phyloP scores from a whole-genome alignment of 2,329 filamentous ascomycete species.

The Tolypocladium sp. region DNA sequence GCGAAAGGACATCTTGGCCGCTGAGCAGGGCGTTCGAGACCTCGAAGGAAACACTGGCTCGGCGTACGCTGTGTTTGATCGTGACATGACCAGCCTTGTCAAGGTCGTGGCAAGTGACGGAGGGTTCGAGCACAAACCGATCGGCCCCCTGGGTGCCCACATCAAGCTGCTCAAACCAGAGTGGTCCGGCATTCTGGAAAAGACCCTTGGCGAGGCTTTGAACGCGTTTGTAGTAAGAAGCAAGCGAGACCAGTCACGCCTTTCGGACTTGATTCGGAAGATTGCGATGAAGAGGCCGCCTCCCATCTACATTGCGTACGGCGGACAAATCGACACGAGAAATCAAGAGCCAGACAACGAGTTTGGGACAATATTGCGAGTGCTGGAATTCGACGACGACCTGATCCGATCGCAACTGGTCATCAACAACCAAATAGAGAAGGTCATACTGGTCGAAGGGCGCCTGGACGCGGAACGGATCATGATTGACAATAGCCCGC shows the following conservation, averaged over 20 bases:
- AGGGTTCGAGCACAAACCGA: conserved; percentile 60
- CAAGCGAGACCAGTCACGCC: conserved; percentile 62
- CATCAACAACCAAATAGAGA: conserved; percentile 75
- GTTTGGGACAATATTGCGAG: conserved; percentile 70
- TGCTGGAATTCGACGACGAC: conserved; percentile 73
- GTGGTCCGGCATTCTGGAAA: conserved; percentile 80
- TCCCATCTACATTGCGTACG: conserved; percentile 29
- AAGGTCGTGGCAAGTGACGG: conserved; percentile 59
- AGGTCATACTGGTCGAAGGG: conserved; percentile 67
- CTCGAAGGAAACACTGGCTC: conserved; percentile 48
- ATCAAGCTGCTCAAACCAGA: conserved; percentile 68
- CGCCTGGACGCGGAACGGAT: conserved; percentile 57
- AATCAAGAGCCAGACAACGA: conserved; percentile 60
- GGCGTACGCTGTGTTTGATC: conserved; percentile 55
- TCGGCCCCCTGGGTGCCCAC: conserved; percentile 76
- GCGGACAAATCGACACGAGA: conserved; percentile 22
- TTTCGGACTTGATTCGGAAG: conserved; percentile 56
- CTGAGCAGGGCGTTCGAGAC: conserved; percentile 36
- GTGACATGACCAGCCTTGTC: conserved; percentile 54
- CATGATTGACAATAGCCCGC: conserved; percentile 54
- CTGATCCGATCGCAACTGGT: conserved; percentile 73
- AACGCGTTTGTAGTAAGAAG: conserved; percentile 75
- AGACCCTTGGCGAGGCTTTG: conserved; percentile 58
- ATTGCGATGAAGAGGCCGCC: conserved; percentile 40
- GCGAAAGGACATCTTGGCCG: conserved; percentile 41